Evolutionary conservation across 768 basidiomycete species (phyloP).

Genomic region (Pisolithus sp.): DNA sequence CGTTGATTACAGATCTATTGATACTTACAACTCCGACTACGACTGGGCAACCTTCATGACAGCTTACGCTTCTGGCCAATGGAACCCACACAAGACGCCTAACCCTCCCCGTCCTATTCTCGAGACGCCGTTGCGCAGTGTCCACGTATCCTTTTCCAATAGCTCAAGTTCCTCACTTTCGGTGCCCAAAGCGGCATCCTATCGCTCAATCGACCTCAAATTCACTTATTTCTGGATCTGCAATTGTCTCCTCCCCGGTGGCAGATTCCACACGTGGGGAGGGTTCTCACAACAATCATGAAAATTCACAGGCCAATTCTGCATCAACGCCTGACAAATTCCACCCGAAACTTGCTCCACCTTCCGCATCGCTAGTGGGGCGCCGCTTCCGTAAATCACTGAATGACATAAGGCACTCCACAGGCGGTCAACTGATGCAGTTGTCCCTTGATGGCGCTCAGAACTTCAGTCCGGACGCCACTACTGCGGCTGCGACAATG

Average conservation of each 20-base stretch:
- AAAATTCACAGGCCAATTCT: conserved; percentile 1
- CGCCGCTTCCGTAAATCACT: conserved; percentile 44
- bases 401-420: conserved; percentile 34
- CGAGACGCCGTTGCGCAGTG: conserved; percentile 13
- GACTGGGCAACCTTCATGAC: conserved; percentile 75
- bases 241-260: conserved; percentile 6
- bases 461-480: conserved; percentile 42
- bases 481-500: conserved; percentile 72
- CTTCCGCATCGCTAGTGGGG: conserved; percentile 21
- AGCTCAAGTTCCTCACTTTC: not conserved
- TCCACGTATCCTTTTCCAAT: conserved; percentile 8
- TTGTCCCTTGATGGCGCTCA: conserved; percentile 26
- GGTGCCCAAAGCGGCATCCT: conserved; percentile 4
- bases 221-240: conserved; percentile 3
- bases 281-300: conserved; percentile 9
- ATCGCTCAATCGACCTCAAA: conserved; percentile 8
- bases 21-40: conserved; percentile 26
- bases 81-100: conserved; percentile 73
- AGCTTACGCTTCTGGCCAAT: conserved; percentile 71
- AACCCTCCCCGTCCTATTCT: conserved; percentile 41
- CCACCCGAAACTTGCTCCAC: conserved; percentile 20
- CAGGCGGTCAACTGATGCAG: conserved; percentile 19
- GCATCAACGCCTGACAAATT: conserved; percentile 22
- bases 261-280: conserved; percentile 13
- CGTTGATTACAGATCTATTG: conserved; percentile 12